A percentile compares a stretch with the other conserved stretches of the same genome.
phyloP scores from a whole-genome alignment of 23 red algal species.

The Gracilaria domingensis region DNA sequence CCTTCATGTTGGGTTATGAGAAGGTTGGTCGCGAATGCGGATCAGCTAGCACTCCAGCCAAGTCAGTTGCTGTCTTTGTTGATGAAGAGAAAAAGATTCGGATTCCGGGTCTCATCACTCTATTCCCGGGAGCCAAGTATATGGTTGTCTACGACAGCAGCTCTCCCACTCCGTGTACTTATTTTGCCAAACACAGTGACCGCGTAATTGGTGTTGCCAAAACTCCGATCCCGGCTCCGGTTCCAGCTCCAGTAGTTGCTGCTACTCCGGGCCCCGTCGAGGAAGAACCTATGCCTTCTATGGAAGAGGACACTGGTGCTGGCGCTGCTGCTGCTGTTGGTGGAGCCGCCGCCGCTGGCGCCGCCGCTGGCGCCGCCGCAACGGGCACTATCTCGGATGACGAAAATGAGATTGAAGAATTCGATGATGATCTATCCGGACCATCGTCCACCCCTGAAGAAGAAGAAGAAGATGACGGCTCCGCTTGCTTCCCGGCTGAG shows the following conservation, averaged over 20 bases:
- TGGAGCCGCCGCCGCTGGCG: conserved; percentile 14
- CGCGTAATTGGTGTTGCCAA: conserved; percentile 33
- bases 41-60: conserved; percentile 22
- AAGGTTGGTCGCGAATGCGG: conserved; percentile 40
- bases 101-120: conserved; percentile 57
- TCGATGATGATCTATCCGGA: not conserved
- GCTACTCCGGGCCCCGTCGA: not conserved
- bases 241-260: conserved; percentile 15
- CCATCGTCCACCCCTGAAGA: not conserved
- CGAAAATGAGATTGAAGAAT: not conserved
- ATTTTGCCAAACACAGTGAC: conserved; percentile 49
- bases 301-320: not conserved
- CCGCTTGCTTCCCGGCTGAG: conserved; percentile 85
- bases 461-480: conserved; percentile 69
- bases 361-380: not conserved
- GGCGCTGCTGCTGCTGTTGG: not conserved
- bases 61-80: conserved; percentile 51
- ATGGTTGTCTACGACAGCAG: conserved; percentile 55
- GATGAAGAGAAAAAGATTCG: conserved; percentile 60
- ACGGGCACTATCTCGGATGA: not conserved
- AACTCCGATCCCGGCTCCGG: conserved; percentile 15
- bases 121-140: conserved; percentile 67
- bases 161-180: conserved; percentile 62
- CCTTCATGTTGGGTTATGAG: conserved; percentile 65
- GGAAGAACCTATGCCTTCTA: not conserved